A percentile compares a stretch with the other conserved stretches of the same genome.
These are phyloP conservation scores for Tylopilus cervinicoccineus DNA, from an alignment of 768 basidiomycete genomes.

Conservation along the genomic window DNA sequence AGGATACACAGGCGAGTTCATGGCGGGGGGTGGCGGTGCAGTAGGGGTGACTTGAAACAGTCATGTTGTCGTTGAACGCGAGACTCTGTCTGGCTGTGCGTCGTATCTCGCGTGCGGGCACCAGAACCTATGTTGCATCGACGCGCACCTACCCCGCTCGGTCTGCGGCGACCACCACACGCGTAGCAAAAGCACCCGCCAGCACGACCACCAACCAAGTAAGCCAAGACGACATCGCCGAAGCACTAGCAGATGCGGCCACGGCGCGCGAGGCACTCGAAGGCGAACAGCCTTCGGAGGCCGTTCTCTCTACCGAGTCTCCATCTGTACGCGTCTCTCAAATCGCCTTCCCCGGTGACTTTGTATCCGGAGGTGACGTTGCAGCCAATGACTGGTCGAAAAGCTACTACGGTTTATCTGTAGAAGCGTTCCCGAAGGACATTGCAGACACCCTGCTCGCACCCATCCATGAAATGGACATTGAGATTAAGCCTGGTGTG, in stretches of 20 bases:
- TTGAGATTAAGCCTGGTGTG: conserved; percentile 93
- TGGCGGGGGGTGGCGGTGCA: conserved; percentile 1
- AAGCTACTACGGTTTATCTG: conserved; percentile 78
- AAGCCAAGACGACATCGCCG: conserved; percentile 18
- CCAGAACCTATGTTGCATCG: conserved; percentile 18
- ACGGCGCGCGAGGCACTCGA: conserved; percentile 12
- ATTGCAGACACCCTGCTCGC: conserved; percentile 67
- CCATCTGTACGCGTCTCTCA: conserved; percentile 12
- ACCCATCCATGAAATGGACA: conserved; percentile 70
- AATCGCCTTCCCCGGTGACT: conserved; percentile 27
- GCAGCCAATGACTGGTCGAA: conserved; percentile 77
- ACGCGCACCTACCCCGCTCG: conserved; percentile 27
- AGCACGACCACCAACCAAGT: conserved; percentile 29
- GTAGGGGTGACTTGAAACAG: not conserved
- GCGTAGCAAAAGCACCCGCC: conserved; percentile 26
- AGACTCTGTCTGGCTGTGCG: conserved; percentile 10
- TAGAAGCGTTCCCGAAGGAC: conserved; percentile 73
- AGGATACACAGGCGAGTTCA: conserved; percentile 22
- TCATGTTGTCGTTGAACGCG: conserved; percentile 19
- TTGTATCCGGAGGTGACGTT: conserved; percentile 18
- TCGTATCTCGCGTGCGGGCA: not conserved
- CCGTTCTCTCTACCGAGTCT: conserved; percentile 7
- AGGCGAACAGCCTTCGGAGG: conserved; percentile 17
- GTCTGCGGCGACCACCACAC: conserved; percentile 17
- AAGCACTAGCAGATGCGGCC: conserved; percentile 17